These are phyloP conservation scores for Incumbomyces delicatus DNA, from an alignment of 2,329 filamentous ascomycete species.

Conservation along the genomic window DNA sequence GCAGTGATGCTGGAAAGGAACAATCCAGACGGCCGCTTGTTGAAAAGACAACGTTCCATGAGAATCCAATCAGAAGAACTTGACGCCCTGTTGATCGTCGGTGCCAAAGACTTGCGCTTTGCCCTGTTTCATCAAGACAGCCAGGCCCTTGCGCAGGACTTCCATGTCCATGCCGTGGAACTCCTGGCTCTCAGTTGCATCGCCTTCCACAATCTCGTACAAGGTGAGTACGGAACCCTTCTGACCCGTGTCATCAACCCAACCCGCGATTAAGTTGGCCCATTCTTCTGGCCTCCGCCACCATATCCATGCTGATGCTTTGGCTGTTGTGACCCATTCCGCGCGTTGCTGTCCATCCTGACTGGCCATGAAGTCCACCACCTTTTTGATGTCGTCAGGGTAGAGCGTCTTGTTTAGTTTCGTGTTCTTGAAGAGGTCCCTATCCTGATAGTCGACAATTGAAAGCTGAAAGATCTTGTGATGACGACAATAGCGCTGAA, in stretches of 20 bases:
- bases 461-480: constrained; percentile 67
- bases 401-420: constrained; percentile 36
- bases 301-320: constrained; percentile 22
- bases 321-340: constrained; percentile 47
- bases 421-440: constrained; percentile 47
- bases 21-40: background rate
- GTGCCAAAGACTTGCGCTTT: constrained; percentile 89
- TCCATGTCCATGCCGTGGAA: constrained; percentile 83
- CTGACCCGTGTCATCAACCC: constrained; percentile 81
- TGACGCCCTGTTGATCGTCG: constrained; percentile 82
- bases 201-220: constrained; percentile 85
- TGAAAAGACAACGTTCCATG: background rate
- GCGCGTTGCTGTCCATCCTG: constrained; percentile 40
- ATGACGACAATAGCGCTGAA: constrained; percentile 74
- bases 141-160: constrained; percentile 67
- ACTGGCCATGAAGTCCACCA: constrained; percentile 48
- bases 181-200: constrained; percentile 58
- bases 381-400: constrained; percentile 42
- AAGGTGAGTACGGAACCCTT: constrained; percentile 82
- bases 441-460: constrained; percentile 51
- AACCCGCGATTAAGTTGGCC: constrained; percentile 66
- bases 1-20: too few relatives aligned
- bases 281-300: constrained; percentile 87
- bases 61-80: constrained; percentile 66
- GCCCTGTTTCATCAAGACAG: constrained; percentile 74